Percentiles rank a stretch among this genome's conserved stretches.
Evolutionary conservation across 768 basidiomycete species (phyloP).

Genomic region (Tephrocybe sp.): DNA sequence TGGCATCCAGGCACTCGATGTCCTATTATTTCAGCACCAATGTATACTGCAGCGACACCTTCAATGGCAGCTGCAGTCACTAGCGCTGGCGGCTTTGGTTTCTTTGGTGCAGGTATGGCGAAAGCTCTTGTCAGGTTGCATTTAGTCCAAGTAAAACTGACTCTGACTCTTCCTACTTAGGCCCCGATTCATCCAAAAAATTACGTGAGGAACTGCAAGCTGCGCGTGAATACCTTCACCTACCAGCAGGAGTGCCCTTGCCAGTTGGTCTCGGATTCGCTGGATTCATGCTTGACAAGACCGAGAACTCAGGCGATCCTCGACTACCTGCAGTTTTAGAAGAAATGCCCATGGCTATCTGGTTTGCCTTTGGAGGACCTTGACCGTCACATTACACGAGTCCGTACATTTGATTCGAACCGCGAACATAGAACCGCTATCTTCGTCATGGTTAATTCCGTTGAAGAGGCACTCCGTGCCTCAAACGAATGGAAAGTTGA

Average conservation of each 20-base stretch:
- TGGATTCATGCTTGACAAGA: constrained; percentile 52
- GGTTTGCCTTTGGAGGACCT: constrained; percentile 60
- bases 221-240: constrained; percentile 17
- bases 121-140: neutral
- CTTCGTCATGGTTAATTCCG: constrained; percentile 49
- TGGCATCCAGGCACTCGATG: constrained; percentile 34
- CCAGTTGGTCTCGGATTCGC: constrained; percentile 60
- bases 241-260: constrained; percentile 29
- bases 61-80: constrained; percentile 42
- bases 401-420: constrained; percentile 36
- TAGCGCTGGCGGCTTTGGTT: constrained; percentile 55
- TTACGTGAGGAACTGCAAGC: constrained; percentile 39
- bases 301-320: constrained; percentile 29
- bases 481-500: constrained; percentile 50
- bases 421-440: constrained; percentile 44
- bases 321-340: constrained; percentile 42
- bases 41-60: constrained; percentile 42
- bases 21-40: constrained; percentile 57
- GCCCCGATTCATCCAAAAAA: constrained; percentile 29
- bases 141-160: constrained; percentile 1
- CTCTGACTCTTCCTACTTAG: constrained; percentile 26
- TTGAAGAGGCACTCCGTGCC: constrained; percentile 49
- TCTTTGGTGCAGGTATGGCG: constrained; percentile 46
- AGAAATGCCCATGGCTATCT: constrained; percentile 46
- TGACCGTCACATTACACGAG: constrained; percentile 45